Evolutionary conservation across 352 stramenopile genomes (phyloP), one percentile per base, ranked within the genome.

Genomic region (Salisapilia sapeloensis): DNA sequence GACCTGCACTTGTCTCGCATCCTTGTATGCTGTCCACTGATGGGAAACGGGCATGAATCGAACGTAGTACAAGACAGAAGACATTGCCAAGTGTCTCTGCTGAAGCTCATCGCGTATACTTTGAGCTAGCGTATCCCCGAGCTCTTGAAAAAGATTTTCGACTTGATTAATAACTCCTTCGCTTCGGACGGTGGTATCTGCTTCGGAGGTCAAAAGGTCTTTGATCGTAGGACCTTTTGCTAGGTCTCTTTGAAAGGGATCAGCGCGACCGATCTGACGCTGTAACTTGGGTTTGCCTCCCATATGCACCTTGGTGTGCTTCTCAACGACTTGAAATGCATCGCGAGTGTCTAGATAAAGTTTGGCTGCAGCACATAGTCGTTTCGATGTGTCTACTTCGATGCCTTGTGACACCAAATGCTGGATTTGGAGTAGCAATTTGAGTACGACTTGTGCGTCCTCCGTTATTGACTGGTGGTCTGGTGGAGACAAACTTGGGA

Each of bases 331-430:
- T 35, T 84, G 62, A 29, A 79, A 84, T 6, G 64, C 65, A 35
- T 84, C 64, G 18, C 69, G 64, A 12, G 64, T 84, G 44, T 81
- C 64, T 12, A 84, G 49, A 37, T 79, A 84, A 29, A 84, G 48
- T 44, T 75, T 76, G 15, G 67, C 64, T 2, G 67, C 67, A 6
- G 65, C 62, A n/a, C 60, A 51, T 27, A 76, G 49, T 0, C 49
- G 44, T 11, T 42, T 32, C 13, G 38, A 17, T 4, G 50, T 47
- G 14, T 58, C 23, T 8, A 48, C 35, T 19, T 64, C 47, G 25
- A 55, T 51, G 0, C 24, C 38, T 1, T 48, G 48, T 0, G 33
- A 29, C 24, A 58, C 40, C 2, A 62, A 36, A 16, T 59, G 54
- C 35, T 69, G 56, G 39, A 84, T 84, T 45, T 83, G 64, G 29